A percentile compares a stretch with the other conserved stretches of the same genome.
phyloP scores from a whole-genome alignment of 495 filamentous ascomycete species.

The Physcia stellaris region DNA sequence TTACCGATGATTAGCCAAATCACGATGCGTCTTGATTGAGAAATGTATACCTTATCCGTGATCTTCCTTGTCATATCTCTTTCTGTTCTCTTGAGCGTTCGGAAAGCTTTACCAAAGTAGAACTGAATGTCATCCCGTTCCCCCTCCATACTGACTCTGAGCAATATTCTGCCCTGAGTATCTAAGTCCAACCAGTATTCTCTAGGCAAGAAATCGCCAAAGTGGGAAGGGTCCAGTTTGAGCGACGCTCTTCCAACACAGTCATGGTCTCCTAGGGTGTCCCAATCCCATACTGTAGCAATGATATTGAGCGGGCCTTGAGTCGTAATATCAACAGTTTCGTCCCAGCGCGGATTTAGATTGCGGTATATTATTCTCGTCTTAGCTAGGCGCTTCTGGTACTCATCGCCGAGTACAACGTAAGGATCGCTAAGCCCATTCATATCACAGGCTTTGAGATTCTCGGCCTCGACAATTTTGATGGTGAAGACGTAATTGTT shows the following conservation, averaged over 20 bases:
- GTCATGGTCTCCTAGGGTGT: constrained; percentile 93
- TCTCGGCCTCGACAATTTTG: constrained; percentile 98
- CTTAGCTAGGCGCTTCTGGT: constrained; percentile 93
- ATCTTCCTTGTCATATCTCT: constrained; percentile 96
- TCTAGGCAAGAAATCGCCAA: constrained; percentile 84
- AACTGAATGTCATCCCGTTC: constrained; percentile 98
- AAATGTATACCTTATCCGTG: constrained; percentile 75
- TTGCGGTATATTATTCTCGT: constrained; percentile 84
- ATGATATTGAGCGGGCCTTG: constrained; percentile 85
- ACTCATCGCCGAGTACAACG: constrained; percentile 92
- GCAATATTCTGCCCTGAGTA: constrained; percentile 78
- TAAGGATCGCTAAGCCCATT: constrained; percentile 93
- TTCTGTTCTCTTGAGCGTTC: constrained; percentile 86
- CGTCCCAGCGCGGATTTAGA: constrained; percentile 95
- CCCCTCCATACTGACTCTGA: constrained; percentile 95
- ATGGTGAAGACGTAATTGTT: constrained; percentile 95
- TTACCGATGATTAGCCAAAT: constrained; percentile 12
- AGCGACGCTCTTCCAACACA: constrained; percentile 89
- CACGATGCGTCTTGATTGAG: neutral
- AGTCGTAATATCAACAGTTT: constrained; percentile 90
- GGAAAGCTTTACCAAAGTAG: constrained; percentile 94
- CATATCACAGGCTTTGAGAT: constrained; percentile 92
- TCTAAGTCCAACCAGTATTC: constrained; percentile 98
- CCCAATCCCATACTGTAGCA: constrained; percentile 97
- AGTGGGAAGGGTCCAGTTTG: constrained; percentile 89